Evolutionary conservation across 148 eudicot genomes (phyloP), one percentile per base, ranked within the genome.

Genomic region (Spergularia bocconei): DNA sequence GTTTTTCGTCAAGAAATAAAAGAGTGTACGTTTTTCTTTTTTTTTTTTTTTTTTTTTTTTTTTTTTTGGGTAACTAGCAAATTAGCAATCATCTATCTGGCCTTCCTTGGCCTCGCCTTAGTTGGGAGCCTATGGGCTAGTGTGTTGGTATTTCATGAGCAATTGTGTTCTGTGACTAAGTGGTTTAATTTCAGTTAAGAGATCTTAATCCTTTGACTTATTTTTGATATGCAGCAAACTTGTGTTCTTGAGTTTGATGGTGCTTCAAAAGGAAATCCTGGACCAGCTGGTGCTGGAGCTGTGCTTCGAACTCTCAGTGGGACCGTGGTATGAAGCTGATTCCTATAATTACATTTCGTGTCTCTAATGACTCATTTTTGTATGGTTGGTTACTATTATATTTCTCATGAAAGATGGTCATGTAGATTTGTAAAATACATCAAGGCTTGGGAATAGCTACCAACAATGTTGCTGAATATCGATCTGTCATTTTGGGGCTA

Each of bases 221-320:
- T 66, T 74, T 12, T 73, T 85, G 56, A 75, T 56, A 8, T 71
- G 78, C 85, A 91, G 90, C 78, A 74, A 44, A 83, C 87, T n/a
- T 94, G 98, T 81, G 84, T 84, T 72, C 71, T 91, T 69, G 96
- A 90, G 79, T 94, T 94, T 83, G 98, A 94, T 84, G 98, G 97
- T 78, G 97, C 98, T 63, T 91, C 97, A 71, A 94, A 91, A 83
- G 98, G 97, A 73, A 91, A 94, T 85, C 98, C 97, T 63, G 97
- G 98, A 73, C 88, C 65, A 91, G 88, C 98, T 78, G 98, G 98
- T 77, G 97, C 96, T 64, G 98, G 98, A 78, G 98, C 82, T 72
- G 88, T 94, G 72, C 81, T 94, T 71, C 85, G 90, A 80, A 65
- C 85, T 67, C 73, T 69, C 81, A 88, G 86, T 86, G 96, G 98